A percentile compares a stretch with the other conserved stretches of the same genome.
Conservation (phyloP, 352 stramenopile species). For the Halophytophthora polymorphica region DNA sequence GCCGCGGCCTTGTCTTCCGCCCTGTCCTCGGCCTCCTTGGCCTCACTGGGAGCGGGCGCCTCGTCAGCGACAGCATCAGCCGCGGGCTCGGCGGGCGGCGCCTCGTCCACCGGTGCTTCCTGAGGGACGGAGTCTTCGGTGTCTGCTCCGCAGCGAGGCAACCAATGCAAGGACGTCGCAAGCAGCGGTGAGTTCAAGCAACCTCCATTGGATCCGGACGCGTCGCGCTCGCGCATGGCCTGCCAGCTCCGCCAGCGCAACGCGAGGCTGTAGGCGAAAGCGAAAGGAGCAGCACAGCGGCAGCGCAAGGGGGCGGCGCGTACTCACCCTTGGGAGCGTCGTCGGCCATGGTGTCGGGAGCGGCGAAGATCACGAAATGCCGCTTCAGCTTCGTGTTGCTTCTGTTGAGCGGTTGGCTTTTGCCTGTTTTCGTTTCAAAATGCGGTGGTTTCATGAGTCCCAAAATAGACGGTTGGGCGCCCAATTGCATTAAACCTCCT, state of each 20-base stretch:
- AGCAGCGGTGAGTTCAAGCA: too few species aligned
- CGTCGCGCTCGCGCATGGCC: too few species aligned
- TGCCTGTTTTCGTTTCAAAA: too few species aligned
- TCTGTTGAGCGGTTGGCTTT: not conserved
- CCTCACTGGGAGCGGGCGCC: constrained; percentile 18
- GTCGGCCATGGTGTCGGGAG: constrained; percentile 45
- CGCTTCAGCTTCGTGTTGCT: not conserved
- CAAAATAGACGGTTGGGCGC: too few species aligned
- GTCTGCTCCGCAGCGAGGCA: constrained; percentile 4
- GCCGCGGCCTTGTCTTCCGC: constrained; percentile 21
- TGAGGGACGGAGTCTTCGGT: constrained; percentile 16
- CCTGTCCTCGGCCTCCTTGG: constrained; percentile 30
- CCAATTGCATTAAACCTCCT: too few species aligned
- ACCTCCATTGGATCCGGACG: too few species aligned
- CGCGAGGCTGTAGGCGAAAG: not conserved
- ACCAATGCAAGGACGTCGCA: too few species aligned
- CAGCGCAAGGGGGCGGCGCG: not conserved
- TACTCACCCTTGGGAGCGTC: constrained; percentile 41
- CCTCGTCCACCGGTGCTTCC: constrained; percentile 15
- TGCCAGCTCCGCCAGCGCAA: constrained; percentile 9
- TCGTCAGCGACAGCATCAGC: constrained; percentile 6
- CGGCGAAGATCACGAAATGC: constrained; percentile 19
- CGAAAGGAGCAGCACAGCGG: not conserved
- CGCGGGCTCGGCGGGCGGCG: constrained; percentile 5
- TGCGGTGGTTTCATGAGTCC: too few species aligned